phyloP scores from a whole-genome alignment of 352 stramenopile genomes.

The Elongisporangium undulatum region DNA sequence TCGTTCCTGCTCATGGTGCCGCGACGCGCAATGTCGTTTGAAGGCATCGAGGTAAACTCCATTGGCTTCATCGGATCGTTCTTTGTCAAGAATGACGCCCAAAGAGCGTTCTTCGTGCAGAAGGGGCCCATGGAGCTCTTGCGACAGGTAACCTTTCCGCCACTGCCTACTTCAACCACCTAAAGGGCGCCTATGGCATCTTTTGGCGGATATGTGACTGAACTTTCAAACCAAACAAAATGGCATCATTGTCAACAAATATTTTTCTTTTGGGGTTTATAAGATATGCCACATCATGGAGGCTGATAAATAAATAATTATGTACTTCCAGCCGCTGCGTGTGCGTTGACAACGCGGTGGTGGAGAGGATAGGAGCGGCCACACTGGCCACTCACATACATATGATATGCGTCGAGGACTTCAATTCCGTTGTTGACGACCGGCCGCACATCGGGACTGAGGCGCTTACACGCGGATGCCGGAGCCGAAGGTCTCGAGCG shows the following conservation, averaged over 20 bases:
- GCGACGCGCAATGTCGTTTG: slow-evolving; percentile 39
- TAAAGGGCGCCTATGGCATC: background rate
- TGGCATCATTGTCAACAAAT: background rate
- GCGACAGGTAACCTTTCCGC: slow-evolving; percentile 56
- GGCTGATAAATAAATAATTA: background rate
- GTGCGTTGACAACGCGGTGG: background rate
- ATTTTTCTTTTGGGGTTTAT: background rate
- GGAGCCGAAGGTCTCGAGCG: slow-evolving; percentile 68
- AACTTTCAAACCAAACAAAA: background rate
- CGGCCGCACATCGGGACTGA: background rate
- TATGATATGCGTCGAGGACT: background rate
- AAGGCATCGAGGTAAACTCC: slow-evolving; percentile 80
- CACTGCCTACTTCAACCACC: slow-evolving; percentile 4
- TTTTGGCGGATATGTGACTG: background rate
- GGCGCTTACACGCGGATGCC: slow-evolving; percentile 50
- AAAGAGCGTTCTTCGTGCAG: slow-evolving; percentile 48
- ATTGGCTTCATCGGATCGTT: slow-evolving; percentile 84
- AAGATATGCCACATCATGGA: background rate
- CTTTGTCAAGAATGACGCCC: slow-evolving; percentile 59
- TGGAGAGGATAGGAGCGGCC: background rate
- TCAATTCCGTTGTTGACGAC: background rate
- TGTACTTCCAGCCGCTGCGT: background rate
- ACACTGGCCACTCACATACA: background rate
- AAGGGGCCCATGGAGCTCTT: slow-evolving; percentile 52
- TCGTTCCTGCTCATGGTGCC: slow-evolving; percentile 74